Evolutionary conservation across 352 stramenopile species (phyloP).

Genomic region (Globisporangium middletonii): DNA sequence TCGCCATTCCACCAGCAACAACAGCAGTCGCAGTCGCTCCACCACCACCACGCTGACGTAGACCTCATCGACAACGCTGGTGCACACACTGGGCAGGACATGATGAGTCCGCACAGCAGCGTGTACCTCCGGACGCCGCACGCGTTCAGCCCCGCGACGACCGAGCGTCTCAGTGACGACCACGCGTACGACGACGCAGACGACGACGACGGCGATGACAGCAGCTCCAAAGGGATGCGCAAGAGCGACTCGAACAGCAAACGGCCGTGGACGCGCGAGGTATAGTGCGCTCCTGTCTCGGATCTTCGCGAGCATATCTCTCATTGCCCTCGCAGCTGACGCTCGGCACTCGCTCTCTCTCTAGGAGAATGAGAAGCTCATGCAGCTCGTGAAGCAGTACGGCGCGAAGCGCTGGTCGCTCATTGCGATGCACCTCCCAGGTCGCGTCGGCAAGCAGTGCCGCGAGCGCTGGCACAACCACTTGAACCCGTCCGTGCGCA

Average conservation of each 20-base stretch:
- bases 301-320: neutral
- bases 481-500: constrained; percentile 82
- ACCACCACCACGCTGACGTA: neutral
- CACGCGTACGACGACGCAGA: constrained; percentile 71
- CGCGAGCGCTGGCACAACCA: constrained; percentile 88
- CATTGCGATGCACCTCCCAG: constrained; percentile 85
- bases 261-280: constrained; percentile 75
- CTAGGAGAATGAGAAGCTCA: constrained; percentile 84
- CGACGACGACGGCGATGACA: constrained; percentile 57
- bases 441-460: constrained; percentile 87
- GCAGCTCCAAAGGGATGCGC: constrained; percentile 21
- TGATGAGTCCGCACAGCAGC: neutral
- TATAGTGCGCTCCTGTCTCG: neutral
- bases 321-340: neutral
- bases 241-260: constrained; percentile 85
- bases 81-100: too few relatives aligned
- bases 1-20: too few relatives aligned
- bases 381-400: constrained; percentile 87
- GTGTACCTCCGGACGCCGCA: constrained; percentile 1
- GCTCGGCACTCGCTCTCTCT: neutral
- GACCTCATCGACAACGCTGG: constrained; percentile 2
- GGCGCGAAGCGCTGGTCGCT: constrained; percentile 87
- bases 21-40: too few relatives aligned
- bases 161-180: constrained; percentile 9
- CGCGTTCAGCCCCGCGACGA: neutral